Conservation (phyloP, 441 rosid genomes). For the Populus trichocarpa region DNA sequence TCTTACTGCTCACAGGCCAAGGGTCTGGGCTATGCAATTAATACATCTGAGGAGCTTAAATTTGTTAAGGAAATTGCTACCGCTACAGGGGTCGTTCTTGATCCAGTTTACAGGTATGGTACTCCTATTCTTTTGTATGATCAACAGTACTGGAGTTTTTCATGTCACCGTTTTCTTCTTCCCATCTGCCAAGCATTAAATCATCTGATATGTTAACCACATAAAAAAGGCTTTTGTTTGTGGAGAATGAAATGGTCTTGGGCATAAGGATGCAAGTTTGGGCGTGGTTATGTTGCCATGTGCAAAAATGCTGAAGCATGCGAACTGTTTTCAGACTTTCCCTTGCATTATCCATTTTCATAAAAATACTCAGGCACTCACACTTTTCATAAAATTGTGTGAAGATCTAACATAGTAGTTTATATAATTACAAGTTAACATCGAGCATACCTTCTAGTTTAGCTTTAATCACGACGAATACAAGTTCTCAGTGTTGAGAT, state of each 20-base stretch:
- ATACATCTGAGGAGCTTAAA: conserved; percentile 69
- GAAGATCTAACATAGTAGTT: too few relatives aligned
- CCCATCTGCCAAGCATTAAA: too few relatives aligned
- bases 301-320: not conserved
- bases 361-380: conserved; percentile 79
- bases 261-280: too few relatives aligned
- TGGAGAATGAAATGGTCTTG: too few relatives aligned
- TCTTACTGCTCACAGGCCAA: conserved; percentile 51
- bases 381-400: conserved; percentile 36
- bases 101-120: conserved; percentile 86
- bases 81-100: conserved; percentile 77
- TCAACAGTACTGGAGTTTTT: not conserved
- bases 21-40: conserved; percentile 84
- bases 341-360: conserved; percentile 60
- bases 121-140: not conserved
- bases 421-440: not conserved
- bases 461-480: conserved; percentile 21
- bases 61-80: conserved; percentile 77
- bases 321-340: conserved; percentile 25
- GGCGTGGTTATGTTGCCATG: too few relatives aligned
- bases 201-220: too few relatives aligned
- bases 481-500: not conserved
- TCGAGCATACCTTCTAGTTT: not conserved
- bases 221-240: too few relatives aligned
- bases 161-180: not conserved